Percentiles rank a stretch among this genome's conserved stretches.
phyloP scores from a whole-genome alignment of 2,329 filamentous ascomycete species.

The Diaporthe nobilis region DNA sequence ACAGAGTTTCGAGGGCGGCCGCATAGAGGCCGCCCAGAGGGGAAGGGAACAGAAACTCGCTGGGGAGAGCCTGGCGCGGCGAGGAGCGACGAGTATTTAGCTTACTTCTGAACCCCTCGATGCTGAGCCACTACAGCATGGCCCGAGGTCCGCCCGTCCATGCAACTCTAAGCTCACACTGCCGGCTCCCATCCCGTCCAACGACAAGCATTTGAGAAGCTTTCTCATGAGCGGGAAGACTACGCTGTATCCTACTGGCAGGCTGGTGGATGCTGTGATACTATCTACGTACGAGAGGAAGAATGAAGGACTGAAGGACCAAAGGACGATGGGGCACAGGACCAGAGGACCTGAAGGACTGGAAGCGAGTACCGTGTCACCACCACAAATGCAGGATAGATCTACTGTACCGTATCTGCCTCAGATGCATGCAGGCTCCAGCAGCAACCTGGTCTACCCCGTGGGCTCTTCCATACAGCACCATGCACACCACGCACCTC shows the following conservation, averaged over 20 bases:
- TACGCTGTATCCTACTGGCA: no score
- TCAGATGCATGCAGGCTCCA: conserved; percentile 7
- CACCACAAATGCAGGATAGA: conserved; percentile 5
- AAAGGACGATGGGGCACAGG: neutral
- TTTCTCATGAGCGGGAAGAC: neutral
- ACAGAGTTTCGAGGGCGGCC: neutral
- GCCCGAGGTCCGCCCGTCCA: conserved; percentile 18
- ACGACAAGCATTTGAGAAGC: conserved; percentile 11
- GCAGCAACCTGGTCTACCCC: neutral
- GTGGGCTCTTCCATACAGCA: neutral
- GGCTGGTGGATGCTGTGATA: neutral
- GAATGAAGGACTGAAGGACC: neutral
- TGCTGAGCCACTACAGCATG: neutral
- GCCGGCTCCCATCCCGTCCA: neutral
- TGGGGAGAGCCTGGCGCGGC: conserved; percentile 13
- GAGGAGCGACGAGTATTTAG: conserved; percentile 8
- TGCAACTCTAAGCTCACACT: neutral
- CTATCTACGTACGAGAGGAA: neutral
- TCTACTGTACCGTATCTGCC: neutral
- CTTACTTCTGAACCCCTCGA: neutral
- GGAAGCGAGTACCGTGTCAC: neutral
- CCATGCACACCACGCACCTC: no score
- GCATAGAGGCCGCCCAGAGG: no score
- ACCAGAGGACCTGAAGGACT: neutral
- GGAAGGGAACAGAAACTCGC: neutral